These are phyloP conservation scores for Camelina hispida DNA, from an alignment of 345 rosid species.

Conservation along the genomic window DNA sequence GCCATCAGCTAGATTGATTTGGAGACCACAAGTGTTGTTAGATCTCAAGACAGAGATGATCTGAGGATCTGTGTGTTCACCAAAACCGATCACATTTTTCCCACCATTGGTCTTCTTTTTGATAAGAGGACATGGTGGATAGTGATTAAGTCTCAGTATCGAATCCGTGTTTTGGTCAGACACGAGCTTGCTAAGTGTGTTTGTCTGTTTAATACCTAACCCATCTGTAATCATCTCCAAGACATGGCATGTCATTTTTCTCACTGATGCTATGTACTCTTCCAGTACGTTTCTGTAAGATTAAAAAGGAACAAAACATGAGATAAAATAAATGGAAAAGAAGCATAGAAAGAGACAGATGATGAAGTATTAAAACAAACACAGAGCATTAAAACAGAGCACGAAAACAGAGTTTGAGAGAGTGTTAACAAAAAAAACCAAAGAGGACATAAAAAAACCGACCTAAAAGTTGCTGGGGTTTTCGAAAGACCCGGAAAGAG, in stretches of 20 bases:
- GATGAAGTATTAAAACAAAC: not conserved
- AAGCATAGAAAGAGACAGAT: constrained; percentile 9
- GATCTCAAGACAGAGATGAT: constrained; percentile 80
- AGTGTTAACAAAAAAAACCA: not conserved
- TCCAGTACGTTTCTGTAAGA: constrained; percentile 58
- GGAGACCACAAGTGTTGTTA: constrained; percentile 85
- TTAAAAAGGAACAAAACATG: not conserved
- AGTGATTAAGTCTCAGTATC: constrained; percentile 75
- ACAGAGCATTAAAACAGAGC: not conserved
- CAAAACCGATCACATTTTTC: constrained; percentile 67
- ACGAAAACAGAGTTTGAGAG: not conserved
- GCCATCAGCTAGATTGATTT: constrained; percentile 67
- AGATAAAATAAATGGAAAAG: not conserved
- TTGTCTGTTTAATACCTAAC: constrained; percentile 56
- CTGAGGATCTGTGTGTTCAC: constrained; percentile 95
- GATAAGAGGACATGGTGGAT: constrained; percentile 58
- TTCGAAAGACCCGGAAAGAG: constrained; percentile 41
- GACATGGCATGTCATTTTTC: constrained; percentile 66
- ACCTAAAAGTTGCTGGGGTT: constrained; percentile 61
- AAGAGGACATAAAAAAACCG: not conserved
- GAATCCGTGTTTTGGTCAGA: constrained; percentile 73
- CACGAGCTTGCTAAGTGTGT: constrained; percentile 70
- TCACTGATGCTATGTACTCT: constrained; percentile 65
- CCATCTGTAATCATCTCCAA: constrained; percentile 82
- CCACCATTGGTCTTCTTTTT: constrained; percentile 22